A percentile compares a stretch with the other conserved stretches of the same genome.
These are phyloP conservation scores for Fragaria vesca DNA, from an alignment of 306 rosid genomes.

Conservation along the genomic window DNA sequence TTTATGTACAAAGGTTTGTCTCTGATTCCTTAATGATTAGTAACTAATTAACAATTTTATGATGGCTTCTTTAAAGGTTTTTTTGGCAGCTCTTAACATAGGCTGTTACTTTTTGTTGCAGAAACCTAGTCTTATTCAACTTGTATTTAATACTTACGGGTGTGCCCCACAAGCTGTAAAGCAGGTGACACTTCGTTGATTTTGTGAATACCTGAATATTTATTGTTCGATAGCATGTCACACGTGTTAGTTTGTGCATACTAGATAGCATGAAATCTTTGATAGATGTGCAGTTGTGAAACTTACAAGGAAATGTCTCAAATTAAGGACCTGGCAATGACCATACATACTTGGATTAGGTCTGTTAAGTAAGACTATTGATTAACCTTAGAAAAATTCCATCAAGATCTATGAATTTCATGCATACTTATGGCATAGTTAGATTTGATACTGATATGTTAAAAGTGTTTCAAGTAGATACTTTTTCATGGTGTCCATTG, in stretches of 20 bases:
- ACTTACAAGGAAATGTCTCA: neutral
- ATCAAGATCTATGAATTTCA: neutral
- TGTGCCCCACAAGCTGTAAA: conserved; percentile 66
- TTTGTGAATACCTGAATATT: neutral
- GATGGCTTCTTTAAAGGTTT: conserved; percentile 12
- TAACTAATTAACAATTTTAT: neutral
- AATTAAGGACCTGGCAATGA: neutral
- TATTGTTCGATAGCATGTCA: neutral
- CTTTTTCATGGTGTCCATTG: neutral
- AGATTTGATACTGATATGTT: neutral
- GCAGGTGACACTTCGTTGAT: conserved; percentile 53
- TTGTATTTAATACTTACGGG: conserved; percentile 72
- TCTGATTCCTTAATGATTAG: conserved; percentile 17
- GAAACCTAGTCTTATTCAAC: conserved; percentile 88
- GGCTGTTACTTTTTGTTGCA: conserved; percentile 34
- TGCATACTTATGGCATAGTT: neutral
- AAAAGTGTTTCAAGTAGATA: neutral
- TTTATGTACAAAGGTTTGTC: conserved; percentile 81
- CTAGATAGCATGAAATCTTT: neutral
- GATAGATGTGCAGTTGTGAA: neutral
- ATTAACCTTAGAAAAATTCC: neutral
- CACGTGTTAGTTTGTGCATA: neutral
- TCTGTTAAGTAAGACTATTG: neutral
- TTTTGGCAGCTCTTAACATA: conserved; percentile 19
- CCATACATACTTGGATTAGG: neutral